Conservation (phyloP, 2,329 filamentous ascomycete species). For the Tricladium varicosporioides region DNA sequence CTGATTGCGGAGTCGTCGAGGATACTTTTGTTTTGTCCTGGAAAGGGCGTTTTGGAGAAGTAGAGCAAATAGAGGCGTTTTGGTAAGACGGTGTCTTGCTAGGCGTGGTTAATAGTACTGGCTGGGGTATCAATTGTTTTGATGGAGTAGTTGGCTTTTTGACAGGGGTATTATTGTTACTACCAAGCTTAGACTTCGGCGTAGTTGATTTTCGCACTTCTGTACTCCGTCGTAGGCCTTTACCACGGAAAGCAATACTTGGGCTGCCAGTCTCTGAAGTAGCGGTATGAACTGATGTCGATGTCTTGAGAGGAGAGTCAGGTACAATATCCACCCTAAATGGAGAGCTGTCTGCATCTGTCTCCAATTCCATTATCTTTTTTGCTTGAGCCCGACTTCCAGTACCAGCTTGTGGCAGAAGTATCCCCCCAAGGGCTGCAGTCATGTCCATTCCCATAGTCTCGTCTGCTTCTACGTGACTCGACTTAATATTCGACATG, state of each 20-base stretch:
- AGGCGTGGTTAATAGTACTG: constrained; percentile 44
- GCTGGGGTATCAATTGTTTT: constrained; percentile 43
- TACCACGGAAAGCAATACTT: constrained; percentile 52
- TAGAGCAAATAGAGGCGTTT: constrained; percentile 44
- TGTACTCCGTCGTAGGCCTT: constrained; percentile 47
- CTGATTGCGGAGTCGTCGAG: constrained; percentile 28
- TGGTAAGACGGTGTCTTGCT: constrained; percentile 48
- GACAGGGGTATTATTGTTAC: constrained; percentile 25
- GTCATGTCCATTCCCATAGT: constrained; percentile 63
- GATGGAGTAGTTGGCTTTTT: constrained; percentile 39
- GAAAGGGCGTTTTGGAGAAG: constrained; percentile 48
- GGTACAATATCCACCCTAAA: constrained; percentile 35
- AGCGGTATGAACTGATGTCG: constrained; percentile 34
- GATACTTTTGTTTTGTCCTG: constrained; percentile 39
- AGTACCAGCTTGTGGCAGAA: constrained; percentile 39
- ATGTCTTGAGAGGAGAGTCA: constrained; percentile 38
- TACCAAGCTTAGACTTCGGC: constrained; percentile 32
- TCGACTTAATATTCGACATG: constrained; percentile 33
- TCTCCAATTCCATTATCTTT: constrained; percentile 58
- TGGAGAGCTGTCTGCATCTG: constrained; percentile 46
- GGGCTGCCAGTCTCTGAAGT: constrained; percentile 53
- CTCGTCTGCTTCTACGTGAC: constrained; percentile 41
- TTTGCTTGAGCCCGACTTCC: constrained; percentile 49
- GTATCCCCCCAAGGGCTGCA: constrained; percentile 53
- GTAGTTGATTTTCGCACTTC: constrained; percentile 42